These are phyloP conservation scores for Hirsutella minnesotensis DNA, from an alignment of 2,329 filamentous ascomycete genomes.

Conservation along the genomic window DNA sequence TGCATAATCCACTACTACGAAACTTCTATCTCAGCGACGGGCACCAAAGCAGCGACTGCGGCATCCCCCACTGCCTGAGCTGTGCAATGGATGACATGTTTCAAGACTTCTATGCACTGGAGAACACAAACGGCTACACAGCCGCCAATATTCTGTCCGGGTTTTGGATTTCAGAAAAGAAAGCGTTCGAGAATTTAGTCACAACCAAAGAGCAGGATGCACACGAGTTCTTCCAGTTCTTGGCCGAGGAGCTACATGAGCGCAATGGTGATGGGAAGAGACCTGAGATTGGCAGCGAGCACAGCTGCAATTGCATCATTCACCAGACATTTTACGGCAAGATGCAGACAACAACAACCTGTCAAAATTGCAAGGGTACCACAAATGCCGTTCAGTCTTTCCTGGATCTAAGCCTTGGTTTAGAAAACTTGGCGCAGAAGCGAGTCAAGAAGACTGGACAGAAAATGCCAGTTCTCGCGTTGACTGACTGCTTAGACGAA, in stretches of 20 bases:
- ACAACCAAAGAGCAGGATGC: conserved; percentile 95
- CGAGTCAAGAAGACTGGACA: conserved; percentile 41
- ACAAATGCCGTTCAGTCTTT: conserved; percentile 81
- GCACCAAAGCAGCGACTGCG: conserved; percentile 68
- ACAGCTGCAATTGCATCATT: conserved; percentile 76
- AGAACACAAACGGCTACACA: conserved; percentile 80
- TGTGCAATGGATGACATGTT: conserved; percentile 66
- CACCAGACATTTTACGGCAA: conserved; percentile 93
- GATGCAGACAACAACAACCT: conserved; percentile 81
- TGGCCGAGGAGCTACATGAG: conserved; percentile 82
- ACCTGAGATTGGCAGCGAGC: conserved; percentile 45
- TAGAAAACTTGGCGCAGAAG: conserved; percentile 66
- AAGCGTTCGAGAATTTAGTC: conserved; percentile 61
- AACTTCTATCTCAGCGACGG: conserved; percentile 90
- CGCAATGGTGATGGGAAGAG: conserved; percentile 62
- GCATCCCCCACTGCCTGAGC: conserved; percentile 48
- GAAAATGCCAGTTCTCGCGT: conserved; percentile 30
- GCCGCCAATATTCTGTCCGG: conserved; percentile 80
- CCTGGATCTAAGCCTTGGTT: conserved; percentile 76
- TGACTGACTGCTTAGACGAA: conserved; percentile 67
- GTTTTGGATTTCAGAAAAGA: conserved; percentile 77
- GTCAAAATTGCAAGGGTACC: conserved; percentile 72
- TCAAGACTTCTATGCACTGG: conserved; percentile 57
- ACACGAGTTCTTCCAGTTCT: conserved; percentile 93
- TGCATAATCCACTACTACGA: conserved; percentile 85